A percentile compares a stretch with the other conserved stretches of the same genome.
Conservation (phyloP, 805 yeast genomes). For the Cyberlindnera nakhonratchasimensis region DNA sequence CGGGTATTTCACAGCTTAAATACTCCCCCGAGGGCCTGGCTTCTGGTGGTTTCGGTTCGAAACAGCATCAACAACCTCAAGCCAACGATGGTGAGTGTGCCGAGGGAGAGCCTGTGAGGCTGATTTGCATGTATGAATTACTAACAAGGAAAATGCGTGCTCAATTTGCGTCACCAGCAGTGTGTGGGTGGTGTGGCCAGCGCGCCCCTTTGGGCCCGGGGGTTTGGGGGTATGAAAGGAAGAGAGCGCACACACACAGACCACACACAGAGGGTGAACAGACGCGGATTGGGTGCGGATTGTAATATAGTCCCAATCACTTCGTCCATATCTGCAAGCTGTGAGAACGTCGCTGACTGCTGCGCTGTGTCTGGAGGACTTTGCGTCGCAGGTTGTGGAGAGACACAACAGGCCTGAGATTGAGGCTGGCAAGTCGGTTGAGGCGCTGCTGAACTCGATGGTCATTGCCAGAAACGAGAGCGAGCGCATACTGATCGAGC, state of each 20-base stretch:
- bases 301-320: constrained; percentile 77
- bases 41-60: too few relatives aligned
- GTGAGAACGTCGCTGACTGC: constrained; percentile 93
- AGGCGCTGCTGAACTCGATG: constrained; percentile 84
- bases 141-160: too few relatives aligned
- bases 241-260: background rate
- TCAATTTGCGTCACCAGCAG: too few relatives aligned
- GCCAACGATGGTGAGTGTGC: too few relatives aligned
- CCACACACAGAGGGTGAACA: background rate
- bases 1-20: too few relatives aligned
- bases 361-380: constrained; percentile 87
- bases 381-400: constrained; percentile 92
- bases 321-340: constrained; percentile 90
- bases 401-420: constrained; percentile 97
- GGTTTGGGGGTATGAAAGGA: background rate
- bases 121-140: too few relatives aligned
- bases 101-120: too few relatives aligned
- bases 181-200: too few relatives aligned
- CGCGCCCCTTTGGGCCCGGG: too few relatives aligned
- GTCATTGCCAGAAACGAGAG: constrained; percentile 89
- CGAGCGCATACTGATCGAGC: constrained; percentile 89
- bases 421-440: constrained; percentile 80
- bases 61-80: too few relatives aligned
- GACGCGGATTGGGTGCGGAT: background rate
- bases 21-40: too few relatives aligned